These are phyloP conservation scores for Venturia nashicola DNA, from an alignment of 2,329 filamentous ascomycete genomes.

Conservation along the genomic window DNA sequence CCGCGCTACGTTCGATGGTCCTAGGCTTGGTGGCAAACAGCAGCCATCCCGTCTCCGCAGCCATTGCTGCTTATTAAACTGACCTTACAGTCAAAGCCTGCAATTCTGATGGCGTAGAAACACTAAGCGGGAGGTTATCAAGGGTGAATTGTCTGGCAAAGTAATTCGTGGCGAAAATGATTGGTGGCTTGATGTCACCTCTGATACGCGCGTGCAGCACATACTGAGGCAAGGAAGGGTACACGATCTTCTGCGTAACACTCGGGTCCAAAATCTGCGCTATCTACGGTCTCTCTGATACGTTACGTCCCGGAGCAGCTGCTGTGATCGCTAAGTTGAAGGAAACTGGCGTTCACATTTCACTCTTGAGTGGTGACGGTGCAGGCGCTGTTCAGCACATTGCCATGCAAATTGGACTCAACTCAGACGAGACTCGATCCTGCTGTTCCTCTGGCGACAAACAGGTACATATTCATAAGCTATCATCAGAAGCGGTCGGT, in stretches of 20 bases:
- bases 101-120: constrained; percentile 18
- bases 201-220: constrained; percentile 19
- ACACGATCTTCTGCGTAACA: constrained; percentile 46
- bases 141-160: constrained; percentile 21
- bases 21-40: constrained; percentile 31
- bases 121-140: constrained; percentile 32
- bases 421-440: constrained; percentile 26
- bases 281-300: constrained; percentile 38
- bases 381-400: constrained; percentile 30
- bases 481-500: constrained; percentile 12
- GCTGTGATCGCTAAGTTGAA: constrained; percentile 39
- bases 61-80: constrained; percentile 33
- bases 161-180: constrained; percentile 34
- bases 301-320: constrained; percentile 36
- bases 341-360: constrained; percentile 35
- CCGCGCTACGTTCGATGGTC: constrained; percentile 12
- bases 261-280: constrained; percentile 31
- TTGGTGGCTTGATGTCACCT: constrained; percentile 30
- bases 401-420: constrained; percentile 26
- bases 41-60: constrained; percentile 41
- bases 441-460: constrained; percentile 43
- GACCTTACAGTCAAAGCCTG: not conserved
- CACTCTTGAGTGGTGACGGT: constrained; percentile 47
- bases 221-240: constrained; percentile 30
- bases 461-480: constrained; percentile 34